Conservation (phyloP, 768 basidiomycete genomes). For the Saitozyma sp. region DNA sequence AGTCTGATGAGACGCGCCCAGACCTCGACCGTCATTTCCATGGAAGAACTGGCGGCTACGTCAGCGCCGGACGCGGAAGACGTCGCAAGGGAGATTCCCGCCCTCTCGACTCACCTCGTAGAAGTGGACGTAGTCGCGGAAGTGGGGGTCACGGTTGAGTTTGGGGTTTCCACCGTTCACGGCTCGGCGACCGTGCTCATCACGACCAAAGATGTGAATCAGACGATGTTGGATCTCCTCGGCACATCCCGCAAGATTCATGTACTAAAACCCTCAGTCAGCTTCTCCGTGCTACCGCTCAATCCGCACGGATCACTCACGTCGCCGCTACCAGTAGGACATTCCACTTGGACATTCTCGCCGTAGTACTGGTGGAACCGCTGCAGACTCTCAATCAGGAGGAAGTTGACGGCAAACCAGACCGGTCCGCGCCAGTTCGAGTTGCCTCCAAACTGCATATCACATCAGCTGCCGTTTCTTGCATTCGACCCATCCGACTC, state of each 20-base stretch:
- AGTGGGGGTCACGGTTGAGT: conserved; percentile 88
- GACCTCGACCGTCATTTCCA: conserved; percentile 83
- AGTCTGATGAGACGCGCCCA: conserved; percentile 97
- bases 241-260: conserved; percentile 89
- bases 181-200: conserved; percentile 78
- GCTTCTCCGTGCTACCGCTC: neutral
- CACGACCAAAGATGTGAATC: conserved; percentile 96
- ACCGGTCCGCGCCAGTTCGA: conserved; percentile 93
- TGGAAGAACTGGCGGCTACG: conserved; percentile 74
- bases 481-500: conserved; percentile 9
- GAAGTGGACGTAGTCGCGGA: conserved; percentile 95
- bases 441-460: conserved; percentile 60
- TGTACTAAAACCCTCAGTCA: conserved; percentile 57
- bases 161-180: conserved; percentile 86
- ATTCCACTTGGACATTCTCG: conserved; percentile 85
- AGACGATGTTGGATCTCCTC: conserved; percentile 99
- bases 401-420: conserved; percentile 92
- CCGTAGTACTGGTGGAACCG: conserved; percentile 95
- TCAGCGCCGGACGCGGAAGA: conserved; percentile 1
- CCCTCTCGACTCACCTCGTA: conserved; percentile 60
- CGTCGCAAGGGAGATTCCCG: neutral
- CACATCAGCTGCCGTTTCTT: neutral
- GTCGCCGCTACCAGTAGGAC: conserved; percentile 95
- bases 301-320: conserved; percentile 17
- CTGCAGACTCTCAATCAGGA: conserved; percentile 90